Evolutionary conservation across 192 early-diverging fungal genomes (phyloP).

Genomic region (Phlyctochytrium bullatum): DNA sequence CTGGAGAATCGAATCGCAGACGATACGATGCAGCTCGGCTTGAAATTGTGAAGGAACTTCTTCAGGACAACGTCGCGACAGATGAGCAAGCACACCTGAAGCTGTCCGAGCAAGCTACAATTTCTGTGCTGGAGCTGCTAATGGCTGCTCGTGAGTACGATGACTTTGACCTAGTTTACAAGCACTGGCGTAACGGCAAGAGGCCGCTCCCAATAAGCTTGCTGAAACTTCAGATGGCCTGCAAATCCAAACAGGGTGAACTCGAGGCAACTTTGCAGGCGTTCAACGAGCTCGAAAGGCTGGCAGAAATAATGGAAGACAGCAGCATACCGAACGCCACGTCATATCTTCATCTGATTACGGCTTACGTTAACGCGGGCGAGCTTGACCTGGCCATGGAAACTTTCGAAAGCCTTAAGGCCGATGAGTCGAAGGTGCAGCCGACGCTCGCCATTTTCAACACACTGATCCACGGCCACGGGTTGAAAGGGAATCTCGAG

Average conservation of each 20-base stretch:
- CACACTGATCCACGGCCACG: constrained; percentile 28
- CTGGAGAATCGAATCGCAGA: neutral
- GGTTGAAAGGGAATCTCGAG: constrained; percentile 16
- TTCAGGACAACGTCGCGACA: neutral
- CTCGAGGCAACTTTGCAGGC: neutral
- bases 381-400: constrained; percentile 8
- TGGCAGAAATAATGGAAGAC: neutral
- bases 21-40: too few species aligned
- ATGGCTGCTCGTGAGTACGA: neutral
- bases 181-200: neutral
- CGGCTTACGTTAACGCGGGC: neutral
- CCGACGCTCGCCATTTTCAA: constrained; percentile 27
- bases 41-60: neutral
- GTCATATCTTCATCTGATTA: constrained; percentile 15
- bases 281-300: neutral
- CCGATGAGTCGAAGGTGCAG: neutral
- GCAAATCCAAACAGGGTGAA: neutral
- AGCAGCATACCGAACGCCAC: constrained; percentile 3
- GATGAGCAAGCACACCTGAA: neutral
- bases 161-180: neutral
- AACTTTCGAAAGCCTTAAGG: constrained; percentile 7
- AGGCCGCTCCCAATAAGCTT: neutral
- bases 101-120: neutral
- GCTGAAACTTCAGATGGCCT: neutral
- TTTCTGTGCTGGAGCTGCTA: neutral